A percentile compares a stretch with the other conserved stretches of the same genome.
phyloP scores from a whole-genome alignment of 139 green algal genomes.

The Bryopsis sp. region DNA sequence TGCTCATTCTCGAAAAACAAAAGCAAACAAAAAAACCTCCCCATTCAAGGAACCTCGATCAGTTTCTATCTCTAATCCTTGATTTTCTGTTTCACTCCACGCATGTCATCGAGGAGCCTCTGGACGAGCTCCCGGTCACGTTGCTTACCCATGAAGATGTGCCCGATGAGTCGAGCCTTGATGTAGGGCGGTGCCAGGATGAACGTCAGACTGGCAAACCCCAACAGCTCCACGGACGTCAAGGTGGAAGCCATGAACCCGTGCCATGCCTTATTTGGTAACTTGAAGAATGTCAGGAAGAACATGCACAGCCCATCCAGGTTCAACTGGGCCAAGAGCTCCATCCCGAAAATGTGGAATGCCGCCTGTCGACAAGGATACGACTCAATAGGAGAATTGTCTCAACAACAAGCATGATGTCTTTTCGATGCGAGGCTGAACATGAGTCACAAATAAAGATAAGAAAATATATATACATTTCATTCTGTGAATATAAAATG shows the following conservation, averaged over 20 bases:
- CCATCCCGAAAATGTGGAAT: constrained; percentile 89
- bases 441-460: too few species aligned
- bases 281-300: constrained; percentile 87
- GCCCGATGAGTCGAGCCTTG: constrained; percentile 64
- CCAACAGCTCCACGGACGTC: constrained; percentile 68
- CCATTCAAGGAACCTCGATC: too few species aligned
- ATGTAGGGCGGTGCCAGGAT: constrained; percentile 64
- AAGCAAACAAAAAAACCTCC: too few species aligned
- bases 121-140: too few species aligned
- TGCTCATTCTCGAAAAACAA: too few species aligned
- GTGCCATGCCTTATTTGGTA: constrained; percentile 67
- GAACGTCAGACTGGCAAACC: constrained; percentile 85
- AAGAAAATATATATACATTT: too few species aligned
- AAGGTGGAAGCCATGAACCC: constrained; percentile 84
- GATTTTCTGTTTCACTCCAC: too few species aligned
- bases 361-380: constrained; percentile 37
- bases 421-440: background rate
- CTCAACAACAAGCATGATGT: constrained; percentile 11
- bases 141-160: constrained; percentile 62
- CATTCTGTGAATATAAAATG: too few species aligned
- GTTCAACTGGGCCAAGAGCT: constrained; percentile 74
- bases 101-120: too few species aligned
- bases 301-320: constrained; percentile 74
- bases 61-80: too few species aligned
- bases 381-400: background rate